phyloP scores from a whole-genome alignment of 1,284 basidiomycete genomes.

The Cryptococcus sp. region DNA sequence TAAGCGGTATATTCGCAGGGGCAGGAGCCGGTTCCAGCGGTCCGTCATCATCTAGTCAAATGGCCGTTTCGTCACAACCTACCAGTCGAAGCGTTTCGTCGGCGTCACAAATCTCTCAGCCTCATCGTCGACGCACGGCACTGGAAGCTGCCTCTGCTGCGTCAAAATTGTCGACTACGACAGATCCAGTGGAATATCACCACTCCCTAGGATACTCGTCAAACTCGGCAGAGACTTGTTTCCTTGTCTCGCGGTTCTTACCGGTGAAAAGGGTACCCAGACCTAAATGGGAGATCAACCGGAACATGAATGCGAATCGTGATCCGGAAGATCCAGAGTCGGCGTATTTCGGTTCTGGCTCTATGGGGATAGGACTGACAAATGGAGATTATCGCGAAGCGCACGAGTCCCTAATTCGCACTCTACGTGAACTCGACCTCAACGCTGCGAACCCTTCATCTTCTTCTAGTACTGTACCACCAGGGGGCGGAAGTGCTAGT shows the following conservation, averaged over 20 bases:
- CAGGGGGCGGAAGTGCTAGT: neutral
- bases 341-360: neutral
- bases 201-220: constrained; percentile 38
- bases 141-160: constrained; percentile 33
- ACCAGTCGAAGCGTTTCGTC: constrained; percentile 2
- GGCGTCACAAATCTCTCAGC: neutral
- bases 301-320: neutral
- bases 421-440: constrained; percentile 30
- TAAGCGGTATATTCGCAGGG: constrained; percentile 8
- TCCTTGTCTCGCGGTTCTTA: constrained; percentile 44
- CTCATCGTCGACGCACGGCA: constrained; percentile 28
- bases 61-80: neutral
- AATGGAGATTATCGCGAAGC: constrained; percentile 46
- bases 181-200: constrained; percentile 44
- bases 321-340: constrained; percentile 22
- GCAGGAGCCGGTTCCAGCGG: neutral
- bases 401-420: constrained; percentile 41
- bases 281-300: constrained; percentile 32
- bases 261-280: constrained; percentile 26
- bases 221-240: constrained; percentile 38
- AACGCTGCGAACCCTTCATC: neutral
- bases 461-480: neutral
- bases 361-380: constrained; percentile 28
- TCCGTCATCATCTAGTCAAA: neutral
- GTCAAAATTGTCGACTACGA: constrained; percentile 35